These are phyloP conservation scores for Debaryomyces psychrophilus DNA, from an alignment of 1,139 yeast genomes.

Conservation along the genomic window DNA sequence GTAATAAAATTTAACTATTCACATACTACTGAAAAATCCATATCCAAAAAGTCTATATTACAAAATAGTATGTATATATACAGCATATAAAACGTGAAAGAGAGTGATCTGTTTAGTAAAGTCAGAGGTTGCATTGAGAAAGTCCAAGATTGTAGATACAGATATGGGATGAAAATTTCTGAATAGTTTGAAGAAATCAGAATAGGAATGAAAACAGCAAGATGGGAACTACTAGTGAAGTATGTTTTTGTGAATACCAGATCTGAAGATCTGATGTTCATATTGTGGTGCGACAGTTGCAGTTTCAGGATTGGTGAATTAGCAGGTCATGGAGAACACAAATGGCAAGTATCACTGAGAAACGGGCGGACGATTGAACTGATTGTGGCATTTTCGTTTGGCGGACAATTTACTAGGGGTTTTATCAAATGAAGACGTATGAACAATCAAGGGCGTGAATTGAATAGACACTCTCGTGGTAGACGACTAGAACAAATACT, in stretches of 20 bases:
- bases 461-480: constrained; percentile 6
- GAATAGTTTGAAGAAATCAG: background rate
- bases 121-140: background rate
- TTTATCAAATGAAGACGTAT: background rate
- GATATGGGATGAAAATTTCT: background rate
- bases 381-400: no score
- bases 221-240: no score
- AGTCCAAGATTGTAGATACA: background rate
- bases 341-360: background rate
- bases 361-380: no score
- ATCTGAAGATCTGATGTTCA: background rate
- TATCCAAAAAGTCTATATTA: constrained; percentile 9
- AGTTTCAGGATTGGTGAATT: background rate
- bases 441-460: background rate
- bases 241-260: background rate
- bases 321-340: background rate
- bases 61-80: constrained; percentile 7
- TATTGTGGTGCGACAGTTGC: background rate
- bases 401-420: background rate
- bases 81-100: background rate
- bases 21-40: constrained; percentile 1
- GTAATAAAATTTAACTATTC: constrained; percentile 2
- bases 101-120: background rate
- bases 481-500: constrained; percentile 20
- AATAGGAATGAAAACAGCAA: background rate